Evolutionary conservation across 2,329 filamentous ascomycete genomes (phyloP), one percentile per base, ranked within the genome.

Genomic region (Cytospora mali): DNA sequence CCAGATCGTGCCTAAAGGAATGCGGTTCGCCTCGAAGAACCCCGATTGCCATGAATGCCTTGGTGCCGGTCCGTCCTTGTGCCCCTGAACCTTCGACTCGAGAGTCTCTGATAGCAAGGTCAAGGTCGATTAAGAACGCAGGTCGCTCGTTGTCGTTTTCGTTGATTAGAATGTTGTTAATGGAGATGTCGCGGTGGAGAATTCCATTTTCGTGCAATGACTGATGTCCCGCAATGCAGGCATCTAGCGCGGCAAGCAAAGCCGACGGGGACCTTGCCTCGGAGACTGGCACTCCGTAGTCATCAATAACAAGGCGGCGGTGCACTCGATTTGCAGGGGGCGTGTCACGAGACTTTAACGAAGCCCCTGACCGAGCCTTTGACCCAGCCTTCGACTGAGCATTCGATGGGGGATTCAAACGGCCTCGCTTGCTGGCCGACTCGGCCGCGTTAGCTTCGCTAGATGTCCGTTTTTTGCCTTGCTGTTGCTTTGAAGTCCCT

Each of bases 41-140:
- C 0, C 78, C 75, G 61, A 81, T 80, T 6, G 76, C 77, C 74
- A 82, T 81, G 61, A 81, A 82, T 1, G 74, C 76, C 66, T 72
- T 72, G 21, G 77, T 81, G 11, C 79, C 76, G 1, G 76, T 80
- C 69, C 77, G 81, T 1, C 75, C 73, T 55, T 68, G 74, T 33
- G 76, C 75, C 61, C 77, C 76, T 1, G 74, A 79, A 13, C 9
- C 31, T 13, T 10, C 31, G 31, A 13, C 9, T 33, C 6, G 31
- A 2, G 31, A 33, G 9, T 9, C 14, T 33, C 14, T 13, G 52
- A 81, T 74, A 5, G 71, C 68, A 13, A 75, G 68, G 62, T 76
- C 73, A 53, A 82, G 74, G 62, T 80, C 75, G 56, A 81, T 79
- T 27, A 80, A 67, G 55, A 80, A 81, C 1, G 71, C 64, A 54